Percentiles rank a stretch among this genome's conserved stretches.
Evolutionary conservation across 768 basidiomycete species (phyloP).

Genomic region (Phylloporus scabripes): DNA sequence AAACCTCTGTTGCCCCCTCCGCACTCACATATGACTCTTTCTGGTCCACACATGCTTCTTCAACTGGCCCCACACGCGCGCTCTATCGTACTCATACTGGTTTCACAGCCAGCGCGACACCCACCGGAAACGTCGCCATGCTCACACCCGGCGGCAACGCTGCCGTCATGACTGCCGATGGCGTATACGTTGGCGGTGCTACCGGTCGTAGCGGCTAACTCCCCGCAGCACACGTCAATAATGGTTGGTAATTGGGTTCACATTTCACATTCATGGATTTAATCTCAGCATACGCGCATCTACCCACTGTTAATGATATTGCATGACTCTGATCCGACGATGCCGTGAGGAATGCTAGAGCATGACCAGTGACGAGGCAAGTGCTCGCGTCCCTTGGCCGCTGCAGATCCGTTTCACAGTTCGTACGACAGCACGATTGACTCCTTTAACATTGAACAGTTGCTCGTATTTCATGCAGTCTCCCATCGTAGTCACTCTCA

Average conservation of each 20-base stretch:
- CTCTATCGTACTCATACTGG: conserved; percentile 29
- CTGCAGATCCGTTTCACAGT: neutral
- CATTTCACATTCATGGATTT: conserved; percentile 16
- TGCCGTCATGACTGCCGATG: conserved; percentile 30
- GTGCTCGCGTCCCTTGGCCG: neutral
- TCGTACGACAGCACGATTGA: neutral
- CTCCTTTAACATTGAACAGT: too few relatives aligned
- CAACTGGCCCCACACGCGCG: conserved; percentile 22
- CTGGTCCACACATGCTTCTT: conserved; percentile 50
- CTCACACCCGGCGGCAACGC: conserved; percentile 29
- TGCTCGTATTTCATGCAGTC: too few relatives aligned
- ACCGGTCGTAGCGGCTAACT: neutral
- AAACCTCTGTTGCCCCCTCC: conserved; percentile 13
- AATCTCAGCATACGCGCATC: conserved; percentile 23
- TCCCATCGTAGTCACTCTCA: too few relatives aligned
- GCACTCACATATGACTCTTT: conserved; percentile 57
- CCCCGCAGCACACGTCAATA: neutral
- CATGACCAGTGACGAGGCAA: too few relatives aligned
- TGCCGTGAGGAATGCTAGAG: neutral
- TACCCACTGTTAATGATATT: conserved; percentile 11
- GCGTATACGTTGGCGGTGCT: conserved; percentile 29
- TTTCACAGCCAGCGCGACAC: conserved; percentile 22
- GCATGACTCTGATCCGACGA: neutral
- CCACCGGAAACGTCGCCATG: conserved; percentile 29
- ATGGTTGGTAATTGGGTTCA: neutral